A percentile compares a stretch with the other conserved stretches of the same genome.
phyloP scores from a whole-genome alignment of 1,284 basidiomycete species.

The Sanghuangporus baumii region DNA sequence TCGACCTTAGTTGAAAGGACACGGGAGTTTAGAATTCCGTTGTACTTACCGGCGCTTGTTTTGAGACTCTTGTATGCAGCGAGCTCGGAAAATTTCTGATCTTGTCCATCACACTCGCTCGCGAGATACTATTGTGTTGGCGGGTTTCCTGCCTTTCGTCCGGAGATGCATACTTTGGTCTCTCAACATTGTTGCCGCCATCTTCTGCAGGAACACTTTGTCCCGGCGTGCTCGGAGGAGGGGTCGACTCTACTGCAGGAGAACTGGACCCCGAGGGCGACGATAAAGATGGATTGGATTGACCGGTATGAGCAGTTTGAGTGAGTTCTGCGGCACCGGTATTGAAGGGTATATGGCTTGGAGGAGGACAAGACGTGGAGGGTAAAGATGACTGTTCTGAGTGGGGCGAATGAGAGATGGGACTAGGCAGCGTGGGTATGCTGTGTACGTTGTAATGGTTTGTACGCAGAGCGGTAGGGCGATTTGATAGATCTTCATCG shows the following conservation, averaged over 20 bases:
- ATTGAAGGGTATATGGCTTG: slow-evolving; percentile 14
- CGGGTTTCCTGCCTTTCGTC: slow-evolving; percentile 14
- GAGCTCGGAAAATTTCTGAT: slow-evolving; percentile 3
- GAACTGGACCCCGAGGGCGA: slow-evolving; percentile 64
- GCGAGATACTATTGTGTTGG: slow-evolving; percentile 3
- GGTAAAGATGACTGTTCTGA: slow-evolving; percentile 15
- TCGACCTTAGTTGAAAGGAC: not conserved
- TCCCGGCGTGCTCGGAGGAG: slow-evolving; percentile 61
- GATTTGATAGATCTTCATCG: slow-evolving; percentile 14
- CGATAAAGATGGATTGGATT: slow-evolving; percentile 38
- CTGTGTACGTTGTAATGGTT: not conserved
- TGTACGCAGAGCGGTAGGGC: not conserved
- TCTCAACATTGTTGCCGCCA: slow-evolving; percentile 33
- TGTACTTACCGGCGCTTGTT: slow-evolving; percentile 13
- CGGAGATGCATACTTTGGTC: slow-evolving; percentile 27
- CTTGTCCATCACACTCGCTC: slow-evolving; percentile 14
- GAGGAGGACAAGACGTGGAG: slow-evolving; percentile 7
- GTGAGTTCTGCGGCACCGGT: not conserved
- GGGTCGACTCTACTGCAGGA: slow-evolving; percentile 51
- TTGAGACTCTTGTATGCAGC: not conserved
- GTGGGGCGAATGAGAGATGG: slow-evolving; percentile 14
- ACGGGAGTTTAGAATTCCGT: not conserved
- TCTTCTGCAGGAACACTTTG: slow-evolving; percentile 35
- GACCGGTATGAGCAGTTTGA: not conserved
- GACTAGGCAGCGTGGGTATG: slow-evolving; percentile 13